Evolutionary conservation across 345 rosid species (phyloP).

Genomic region (Dimocarpus longan): DNA sequence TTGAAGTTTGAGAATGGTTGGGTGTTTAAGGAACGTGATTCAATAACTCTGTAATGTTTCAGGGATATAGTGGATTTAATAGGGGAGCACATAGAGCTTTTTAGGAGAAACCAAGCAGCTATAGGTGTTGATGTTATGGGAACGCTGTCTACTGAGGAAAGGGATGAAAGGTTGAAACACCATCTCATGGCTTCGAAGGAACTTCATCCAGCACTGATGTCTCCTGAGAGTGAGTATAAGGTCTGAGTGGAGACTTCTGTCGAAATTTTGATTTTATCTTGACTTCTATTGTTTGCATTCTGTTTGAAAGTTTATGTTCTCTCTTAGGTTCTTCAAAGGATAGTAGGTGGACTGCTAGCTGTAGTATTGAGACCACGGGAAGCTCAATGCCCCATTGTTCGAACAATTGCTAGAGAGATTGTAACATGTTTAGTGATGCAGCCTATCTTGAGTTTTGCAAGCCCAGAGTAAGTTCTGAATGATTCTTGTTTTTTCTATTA

Average conservation of each 20-base stretch:
- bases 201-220: constrained; percentile 88
- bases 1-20: constrained; percentile 10
- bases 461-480: constrained; percentile 68
- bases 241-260: constrained; percentile 61
- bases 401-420: constrained; percentile 89
- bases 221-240: constrained; percentile 99
- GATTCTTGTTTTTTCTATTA: constrained; percentile 14
- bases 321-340: constrained; percentile 75
- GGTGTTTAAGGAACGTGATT: constrained; percentile 7
- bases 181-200: constrained; percentile 86
- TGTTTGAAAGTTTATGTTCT: constrained; percentile 11
- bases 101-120: constrained; percentile 88
- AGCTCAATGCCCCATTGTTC: constrained; percentile 91
- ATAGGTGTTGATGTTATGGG: constrained; percentile 91
- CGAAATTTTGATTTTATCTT: constrained; percentile 13
- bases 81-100: constrained; percentile 89
- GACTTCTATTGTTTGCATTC: constrained; percentile 14
- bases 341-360: constrained; percentile 85
- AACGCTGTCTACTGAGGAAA: constrained; percentile 81
- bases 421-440: constrained; percentile 93
- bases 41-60: constrained; percentile 34
- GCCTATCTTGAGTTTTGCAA: constrained; percentile 83
- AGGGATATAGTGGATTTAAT: constrained; percentile 93
- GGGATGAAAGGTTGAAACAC: constrained; percentile 91
- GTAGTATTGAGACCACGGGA: constrained; percentile 82